Evolutionary conservation across 306 rosid species (phyloP).

Genomic region (Ormosia emarginata): DNA sequence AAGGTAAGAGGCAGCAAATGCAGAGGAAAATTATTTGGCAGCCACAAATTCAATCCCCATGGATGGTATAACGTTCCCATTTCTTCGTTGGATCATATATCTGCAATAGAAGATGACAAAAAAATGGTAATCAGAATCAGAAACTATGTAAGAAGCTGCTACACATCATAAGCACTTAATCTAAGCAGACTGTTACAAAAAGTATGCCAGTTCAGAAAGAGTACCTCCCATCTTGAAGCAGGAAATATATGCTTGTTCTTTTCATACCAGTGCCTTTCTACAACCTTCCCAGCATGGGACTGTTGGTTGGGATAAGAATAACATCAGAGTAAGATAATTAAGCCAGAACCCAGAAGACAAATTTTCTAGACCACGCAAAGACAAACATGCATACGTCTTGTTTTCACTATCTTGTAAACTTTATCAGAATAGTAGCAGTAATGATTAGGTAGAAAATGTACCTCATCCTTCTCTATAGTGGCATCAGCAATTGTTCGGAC

Average conservation of each 20-base stretch:
- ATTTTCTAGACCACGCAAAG: not conserved
- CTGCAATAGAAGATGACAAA: constrained; percentile 17
- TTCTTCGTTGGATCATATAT: constrained; percentile 62
- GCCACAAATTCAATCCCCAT: constrained; percentile 56
- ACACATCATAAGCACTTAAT: not conserved
- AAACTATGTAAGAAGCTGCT: not conserved
- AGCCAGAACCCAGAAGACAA: not conserved
- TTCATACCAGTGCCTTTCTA: constrained; percentile 97
- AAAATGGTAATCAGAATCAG: not conserved
- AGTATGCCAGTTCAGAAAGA: not conserved
- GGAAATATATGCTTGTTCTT: constrained; percentile 97
- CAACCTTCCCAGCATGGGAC: constrained; percentile 99
- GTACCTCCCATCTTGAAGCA: constrained; percentile 98
- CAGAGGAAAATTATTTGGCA: not conserved
- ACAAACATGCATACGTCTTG: not conserved
- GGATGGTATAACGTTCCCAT: constrained; percentile 73
- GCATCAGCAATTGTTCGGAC: constrained; percentile 96
- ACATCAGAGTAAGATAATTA: not conserved
- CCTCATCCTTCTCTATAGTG: constrained; percentile 96
- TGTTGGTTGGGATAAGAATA: constrained; percentile 22
- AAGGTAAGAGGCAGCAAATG: not conserved
- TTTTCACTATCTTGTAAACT: not conserved
- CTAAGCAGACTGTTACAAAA: not conserved
- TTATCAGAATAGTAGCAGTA: not conserved
- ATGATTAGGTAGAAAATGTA: constrained; percentile 27